These are phyloP conservation scores for Paecilomyces sp. DNA, from an alignment of 2,329 filamentous ascomycete species.

Conservation along the genomic window DNA sequence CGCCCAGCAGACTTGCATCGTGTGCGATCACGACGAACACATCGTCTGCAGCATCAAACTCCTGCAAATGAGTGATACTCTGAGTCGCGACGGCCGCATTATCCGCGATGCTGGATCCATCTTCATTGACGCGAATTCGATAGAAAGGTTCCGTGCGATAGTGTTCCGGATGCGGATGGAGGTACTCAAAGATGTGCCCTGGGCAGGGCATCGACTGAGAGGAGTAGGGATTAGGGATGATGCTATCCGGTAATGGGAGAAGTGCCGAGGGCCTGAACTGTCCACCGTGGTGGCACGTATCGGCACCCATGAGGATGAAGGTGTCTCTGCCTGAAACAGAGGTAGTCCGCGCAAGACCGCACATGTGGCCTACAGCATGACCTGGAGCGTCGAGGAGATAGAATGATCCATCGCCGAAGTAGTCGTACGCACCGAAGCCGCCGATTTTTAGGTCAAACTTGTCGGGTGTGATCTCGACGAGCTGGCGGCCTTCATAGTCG, in stretches of 20 bases:
- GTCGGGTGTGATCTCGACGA: background rate
- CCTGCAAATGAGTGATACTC: constrained; percentile 22
- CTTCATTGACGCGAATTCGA: background rate
- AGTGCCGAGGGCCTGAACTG: constrained; percentile 29
- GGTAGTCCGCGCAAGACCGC: constrained; percentile 7
- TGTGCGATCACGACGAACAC: constrained; percentile 29
- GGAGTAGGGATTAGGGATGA: constrained; percentile 1
- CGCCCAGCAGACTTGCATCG: constrained; percentile 22
- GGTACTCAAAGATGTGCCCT: background rate
- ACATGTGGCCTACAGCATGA: constrained; percentile 7
- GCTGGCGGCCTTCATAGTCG: constrained; percentile 1
- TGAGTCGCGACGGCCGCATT: constrained; percentile 8
- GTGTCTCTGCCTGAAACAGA: constrained; percentile 3
- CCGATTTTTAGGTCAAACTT: constrained; percentile 6
- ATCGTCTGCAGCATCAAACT: constrained; percentile 26
- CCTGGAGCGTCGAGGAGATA: constrained; percentile 40
- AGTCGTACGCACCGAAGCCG: constrained; percentile 28
- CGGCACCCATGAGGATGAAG: constrained; percentile 8
- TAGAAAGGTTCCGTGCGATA: background rate
- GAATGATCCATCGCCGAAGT: constrained; percentile 48
- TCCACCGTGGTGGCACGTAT: constrained; percentile 32
- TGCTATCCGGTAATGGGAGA: constrained; percentile 24
- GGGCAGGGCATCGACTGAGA: background rate
- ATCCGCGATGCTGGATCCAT: background rate
- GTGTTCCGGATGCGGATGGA: background rate